phyloP scores from a whole-genome alignment of 75 land plant species.

The Picea sitchensis region DNA sequence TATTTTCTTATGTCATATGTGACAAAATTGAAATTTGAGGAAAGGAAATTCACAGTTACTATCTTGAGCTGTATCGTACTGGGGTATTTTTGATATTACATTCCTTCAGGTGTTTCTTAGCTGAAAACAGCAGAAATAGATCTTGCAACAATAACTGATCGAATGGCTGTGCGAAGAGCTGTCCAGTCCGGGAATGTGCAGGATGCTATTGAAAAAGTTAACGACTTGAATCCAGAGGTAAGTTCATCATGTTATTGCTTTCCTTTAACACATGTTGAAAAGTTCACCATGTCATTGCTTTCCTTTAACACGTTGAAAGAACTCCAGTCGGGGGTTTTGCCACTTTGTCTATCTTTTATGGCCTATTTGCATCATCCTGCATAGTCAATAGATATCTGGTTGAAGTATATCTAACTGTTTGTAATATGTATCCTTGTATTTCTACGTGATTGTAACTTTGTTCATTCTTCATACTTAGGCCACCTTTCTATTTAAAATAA shows the following conservation, averaged over 20 bases:
- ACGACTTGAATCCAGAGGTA: conserved; percentile 98
- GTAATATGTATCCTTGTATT: too few species aligned
- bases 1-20: not conserved
- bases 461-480: too few species aligned
- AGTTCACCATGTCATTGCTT: not conserved
- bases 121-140: conserved; percentile 81
- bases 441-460: not conserved
- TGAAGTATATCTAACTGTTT: not conserved
- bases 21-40: not conserved
- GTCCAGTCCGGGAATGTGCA: conserved; percentile 92
- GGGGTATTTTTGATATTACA: not conserved
- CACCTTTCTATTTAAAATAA: not conserved
- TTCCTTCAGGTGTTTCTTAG: conserved; percentile 29
- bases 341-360: not conserved
- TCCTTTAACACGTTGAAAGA: not conserved
- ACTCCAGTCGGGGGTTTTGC: not conserved
- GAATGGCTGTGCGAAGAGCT: conserved; percentile 95
- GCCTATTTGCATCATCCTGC: not conserved
- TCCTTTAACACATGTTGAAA: not conserved
- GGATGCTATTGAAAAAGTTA: conserved; percentile 98
- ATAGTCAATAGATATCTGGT: not conserved
- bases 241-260: not conserved
- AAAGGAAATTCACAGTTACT: not conserved
- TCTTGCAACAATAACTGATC: conserved; percentile 89
- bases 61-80: not conserved